Percentiles rank a stretch among this genome's conserved stretches.
Evolutionary conservation across 2,329 filamentous ascomycete genomes (phyloP).

Genomic region (Drechslerella coelobrocha): DNA sequence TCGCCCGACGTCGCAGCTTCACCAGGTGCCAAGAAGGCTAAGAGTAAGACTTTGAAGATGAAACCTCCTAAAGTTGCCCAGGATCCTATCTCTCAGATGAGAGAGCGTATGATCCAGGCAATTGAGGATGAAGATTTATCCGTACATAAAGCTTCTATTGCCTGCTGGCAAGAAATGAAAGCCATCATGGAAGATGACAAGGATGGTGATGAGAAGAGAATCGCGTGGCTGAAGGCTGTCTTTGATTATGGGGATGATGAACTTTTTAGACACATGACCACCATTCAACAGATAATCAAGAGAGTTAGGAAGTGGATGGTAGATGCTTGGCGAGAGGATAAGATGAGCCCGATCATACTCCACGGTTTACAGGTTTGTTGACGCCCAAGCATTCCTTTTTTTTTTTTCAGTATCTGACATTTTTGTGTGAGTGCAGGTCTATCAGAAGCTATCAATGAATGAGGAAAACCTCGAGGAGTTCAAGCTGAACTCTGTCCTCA

Average conservation of each 20-base stretch:
- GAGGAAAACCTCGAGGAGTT: slow-evolving; percentile 32
- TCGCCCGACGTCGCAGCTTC: slow-evolving; percentile 30
- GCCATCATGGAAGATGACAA: slow-evolving; percentile 37
- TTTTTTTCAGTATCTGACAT: background rate
- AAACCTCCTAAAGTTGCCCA: slow-evolving; percentile 19
- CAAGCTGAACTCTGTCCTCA: slow-evolving; percentile 39
- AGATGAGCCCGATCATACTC: slow-evolving; percentile 40
- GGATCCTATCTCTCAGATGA: slow-evolving; percentile 42
- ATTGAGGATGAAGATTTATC: slow-evolving; percentile 38
- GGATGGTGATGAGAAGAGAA: slow-evolving; percentile 38
- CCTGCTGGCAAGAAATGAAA: slow-evolving; percentile 34
- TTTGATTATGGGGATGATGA: slow-evolving; percentile 49
- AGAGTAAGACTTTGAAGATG: slow-evolving; percentile 11
- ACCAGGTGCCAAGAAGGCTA: slow-evolving; percentile 20
- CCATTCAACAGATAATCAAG: slow-evolving; percentile 17
- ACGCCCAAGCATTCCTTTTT: background rate
- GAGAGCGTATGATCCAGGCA: slow-evolving; percentile 33
- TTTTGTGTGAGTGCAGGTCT: slow-evolving; percentile 11
- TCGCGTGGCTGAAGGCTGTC: slow-evolving; percentile 40
- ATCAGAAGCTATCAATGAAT: slow-evolving; percentile 37
- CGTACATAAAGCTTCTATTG: slow-evolving; percentile 14
- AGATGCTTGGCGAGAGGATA: slow-evolving; percentile 42
- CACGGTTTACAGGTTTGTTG: slow-evolving; percentile 37
- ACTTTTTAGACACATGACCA: slow-evolving; percentile 35
- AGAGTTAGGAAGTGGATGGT: slow-evolving; percentile 45